A percentile compares a stretch with the other conserved stretches of the same genome.
Conservation (phyloP, 805 yeast species). For the Diddensiella caesifluorescens region DNA sequence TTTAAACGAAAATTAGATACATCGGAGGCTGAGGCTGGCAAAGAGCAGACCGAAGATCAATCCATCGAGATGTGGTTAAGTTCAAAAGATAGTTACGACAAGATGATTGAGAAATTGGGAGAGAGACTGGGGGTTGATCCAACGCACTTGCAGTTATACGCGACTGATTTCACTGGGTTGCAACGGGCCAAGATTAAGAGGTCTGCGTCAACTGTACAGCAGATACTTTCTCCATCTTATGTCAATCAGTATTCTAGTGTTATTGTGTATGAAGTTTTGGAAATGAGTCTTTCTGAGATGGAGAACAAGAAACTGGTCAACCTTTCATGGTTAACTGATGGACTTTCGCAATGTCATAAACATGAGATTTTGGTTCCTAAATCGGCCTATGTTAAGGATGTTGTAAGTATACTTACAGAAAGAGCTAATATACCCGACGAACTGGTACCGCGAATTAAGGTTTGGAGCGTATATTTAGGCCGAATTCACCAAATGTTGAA, state of each 20-base stretch:
- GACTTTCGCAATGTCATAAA: slow-evolving; percentile 62
- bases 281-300: slow-evolving; percentile 65
- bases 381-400: slow-evolving; percentile 48
- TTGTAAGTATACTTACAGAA: slow-evolving; percentile 50
- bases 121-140: slow-evolving; percentile 49
- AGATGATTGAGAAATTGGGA: slow-evolving; percentile 60
- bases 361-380: slow-evolving; percentile 67
- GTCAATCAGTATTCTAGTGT: slow-evolving; percentile 9
- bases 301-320: slow-evolving; percentile 68
- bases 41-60: slow-evolving; percentile 9
- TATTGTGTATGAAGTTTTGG: slow-evolving; percentile 72
- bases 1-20: slow-evolving; percentile 23
- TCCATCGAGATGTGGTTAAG: slow-evolving; percentile 56
- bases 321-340: slow-evolving; percentile 68
- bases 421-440: slow-evolving; percentile 49
- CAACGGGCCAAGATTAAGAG: slow-evolving; percentile 34
- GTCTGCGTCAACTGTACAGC: slow-evolving; percentile 32
- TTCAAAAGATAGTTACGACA: slow-evolving; percentile 50
- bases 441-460: slow-evolving; percentile 33
- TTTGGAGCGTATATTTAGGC: slow-evolving; percentile 26
- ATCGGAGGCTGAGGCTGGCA: slow-evolving; percentile 20
- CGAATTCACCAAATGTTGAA: slow-evolving; percentile 33
- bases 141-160: slow-evolving; percentile 58
- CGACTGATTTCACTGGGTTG: slow-evolving; percentile 52
- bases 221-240: slow-evolving; percentile 23